phyloP scores from a whole-genome alignment of 2,329 filamentous ascomycete genomes.

The Dryadomyces quercus-mongolicae region DNA sequence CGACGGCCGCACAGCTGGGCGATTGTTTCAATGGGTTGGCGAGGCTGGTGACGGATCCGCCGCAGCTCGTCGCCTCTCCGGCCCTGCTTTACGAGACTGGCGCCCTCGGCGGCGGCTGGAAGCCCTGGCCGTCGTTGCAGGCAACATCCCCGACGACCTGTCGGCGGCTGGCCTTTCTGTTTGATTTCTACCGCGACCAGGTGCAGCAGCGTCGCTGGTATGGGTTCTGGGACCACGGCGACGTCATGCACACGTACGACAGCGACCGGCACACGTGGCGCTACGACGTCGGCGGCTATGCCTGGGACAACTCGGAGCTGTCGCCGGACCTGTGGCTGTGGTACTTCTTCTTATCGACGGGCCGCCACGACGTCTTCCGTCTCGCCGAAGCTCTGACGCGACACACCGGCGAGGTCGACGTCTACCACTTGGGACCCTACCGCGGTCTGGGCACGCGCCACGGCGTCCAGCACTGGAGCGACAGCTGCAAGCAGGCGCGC shows the following conservation, averaged over 20 bases:
- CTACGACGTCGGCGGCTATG: constrained; percentile 51
- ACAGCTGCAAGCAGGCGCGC: constrained; percentile 49
- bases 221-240: constrained; percentile 50
- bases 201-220: constrained; percentile 49
- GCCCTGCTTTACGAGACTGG: constrained; percentile 33
- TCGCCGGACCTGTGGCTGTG: constrained; percentile 52
- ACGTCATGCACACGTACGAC: constrained; percentile 53
- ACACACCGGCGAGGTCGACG: constrained; percentile 49
- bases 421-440: constrained; percentile 46
- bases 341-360: constrained; percentile 49
- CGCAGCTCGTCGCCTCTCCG: constrained; percentile 27
- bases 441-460: constrained; percentile 51
- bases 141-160: constrained; percentile 27
- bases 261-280: constrained; percentile 45
- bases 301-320: constrained; percentile 54
- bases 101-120: constrained; percentile 44
- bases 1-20: constrained; percentile 16
- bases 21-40: too few relatives aligned
- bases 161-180: constrained; percentile 40
- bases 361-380: constrained; percentile 42
- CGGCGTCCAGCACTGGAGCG: constrained; percentile 48
- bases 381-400: constrained; percentile 46
- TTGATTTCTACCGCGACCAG: constrained; percentile 42
- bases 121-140: constrained; percentile 18
- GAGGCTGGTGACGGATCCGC: neutral